phyloP scores from a whole-genome alignment of 257 asterid genomes.

The Plantago ovata region DNA sequence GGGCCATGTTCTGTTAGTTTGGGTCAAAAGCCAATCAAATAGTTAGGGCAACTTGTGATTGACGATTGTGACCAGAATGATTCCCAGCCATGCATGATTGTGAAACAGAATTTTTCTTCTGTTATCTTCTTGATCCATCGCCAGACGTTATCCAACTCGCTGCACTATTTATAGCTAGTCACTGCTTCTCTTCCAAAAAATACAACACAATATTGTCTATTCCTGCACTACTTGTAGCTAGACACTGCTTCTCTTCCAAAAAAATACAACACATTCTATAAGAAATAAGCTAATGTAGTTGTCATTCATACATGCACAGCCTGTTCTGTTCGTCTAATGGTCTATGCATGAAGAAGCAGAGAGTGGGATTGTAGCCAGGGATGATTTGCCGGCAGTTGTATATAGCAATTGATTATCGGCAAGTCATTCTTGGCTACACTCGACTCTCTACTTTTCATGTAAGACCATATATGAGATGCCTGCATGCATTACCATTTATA shows the following conservation, averaged over 20 bases:
- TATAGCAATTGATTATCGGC: background rate
- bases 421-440: slow-evolving; percentile 11
- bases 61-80: background rate
- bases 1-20: too few relatives aligned
- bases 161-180: background rate
- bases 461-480: slow-evolving; percentile 1
- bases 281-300: background rate
- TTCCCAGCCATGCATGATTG: background rate
- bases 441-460: slow-evolving; percentile 15
- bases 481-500: too few relatives aligned
- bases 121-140: background rate
- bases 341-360: slow-evolving; percentile 18
- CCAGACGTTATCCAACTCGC: background rate
- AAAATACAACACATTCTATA: background rate
- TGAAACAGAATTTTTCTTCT: background rate
- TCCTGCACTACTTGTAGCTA: background rate
- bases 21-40: too few relatives aligned
- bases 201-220: background rate
- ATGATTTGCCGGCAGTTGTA: slow-evolving; percentile 20
- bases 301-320: background rate
- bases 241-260: background rate
- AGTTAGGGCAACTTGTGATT: background rate
- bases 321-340: background rate
- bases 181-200: background rate
- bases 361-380: slow-evolving; percentile 20